phyloP scores from a whole-genome alignment of 179 eudicot genomes.

The Carnegiea gigantea region DNA sequence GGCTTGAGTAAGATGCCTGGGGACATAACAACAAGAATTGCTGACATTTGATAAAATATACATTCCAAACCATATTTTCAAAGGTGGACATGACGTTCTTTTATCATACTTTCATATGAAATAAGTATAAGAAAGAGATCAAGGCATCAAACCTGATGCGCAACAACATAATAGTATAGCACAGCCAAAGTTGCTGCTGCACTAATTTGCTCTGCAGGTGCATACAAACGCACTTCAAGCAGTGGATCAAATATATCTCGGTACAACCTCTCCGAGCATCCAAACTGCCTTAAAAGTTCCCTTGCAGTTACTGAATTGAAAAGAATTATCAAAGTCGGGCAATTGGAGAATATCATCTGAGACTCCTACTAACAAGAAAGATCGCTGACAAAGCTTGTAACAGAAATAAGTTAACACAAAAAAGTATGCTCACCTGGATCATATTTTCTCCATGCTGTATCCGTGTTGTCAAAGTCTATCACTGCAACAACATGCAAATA shows the following conservation, averaged over 20 bases:
- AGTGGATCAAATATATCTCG: constrained; percentile 51
- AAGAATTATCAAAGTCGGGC: background rate
- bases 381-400: background rate
- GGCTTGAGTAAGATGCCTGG: too few species aligned
- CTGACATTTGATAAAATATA: background rate
- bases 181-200: constrained; percentile 75
- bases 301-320: constrained; percentile 69
- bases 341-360: background rate
- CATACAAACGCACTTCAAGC: constrained; percentile 68
- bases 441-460: constrained; percentile 67
- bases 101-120: background rate
- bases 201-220: constrained; percentile 79
- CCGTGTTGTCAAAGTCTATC: constrained; percentile 74
- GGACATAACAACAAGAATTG: background rate
- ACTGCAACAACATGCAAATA: constrained; percentile 37
- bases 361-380: background rate
- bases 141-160: constrained; percentile 63
- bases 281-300: constrained; percentile 69
- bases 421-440: constrained; percentile 52
- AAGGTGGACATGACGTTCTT: background rate
- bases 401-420: background rate
- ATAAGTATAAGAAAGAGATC: background rate
- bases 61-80: background rate
- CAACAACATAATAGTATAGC: constrained; percentile 54
- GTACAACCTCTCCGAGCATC: constrained; percentile 66